These are phyloP conservation scores for Phoma sp. DNA, from an alignment of 2,329 filamentous ascomycete genomes.

Conservation along the genomic window DNA sequence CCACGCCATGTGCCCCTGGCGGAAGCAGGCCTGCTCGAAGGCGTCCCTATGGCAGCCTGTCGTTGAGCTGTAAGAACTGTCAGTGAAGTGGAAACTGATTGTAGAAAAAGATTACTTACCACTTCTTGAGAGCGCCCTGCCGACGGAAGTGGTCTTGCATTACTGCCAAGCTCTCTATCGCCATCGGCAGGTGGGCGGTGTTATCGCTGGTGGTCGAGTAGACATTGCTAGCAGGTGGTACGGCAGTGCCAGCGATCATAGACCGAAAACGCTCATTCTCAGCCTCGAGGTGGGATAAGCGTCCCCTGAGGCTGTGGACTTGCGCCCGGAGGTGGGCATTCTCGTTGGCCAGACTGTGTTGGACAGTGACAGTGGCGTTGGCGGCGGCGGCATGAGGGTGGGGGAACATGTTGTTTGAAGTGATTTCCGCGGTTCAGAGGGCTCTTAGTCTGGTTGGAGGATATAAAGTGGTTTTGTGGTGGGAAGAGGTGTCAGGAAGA, in stretches of 20 bases:
- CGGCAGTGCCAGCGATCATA: too few relatives aligned
- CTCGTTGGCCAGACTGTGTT: background rate
- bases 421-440: background rate
- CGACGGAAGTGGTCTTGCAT: background rate
- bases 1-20: conserved; percentile 6
- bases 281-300: background rate
- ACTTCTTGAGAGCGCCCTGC: conserved; percentile 1
- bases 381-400: background rate
- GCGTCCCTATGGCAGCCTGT: background rate
- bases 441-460: background rate
- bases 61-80: background rate
- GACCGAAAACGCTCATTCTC: background rate
- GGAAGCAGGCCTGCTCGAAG: conserved; percentile 5
- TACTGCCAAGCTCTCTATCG: background rate
- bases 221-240: background rate
- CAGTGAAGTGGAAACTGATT: background rate
- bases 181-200: background rate
- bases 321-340: background rate
- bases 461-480: background rate
- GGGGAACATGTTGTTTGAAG: background rate
- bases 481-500: background rate
- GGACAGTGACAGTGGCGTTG: background rate
- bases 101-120: background rate
- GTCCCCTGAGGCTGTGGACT: background rate
- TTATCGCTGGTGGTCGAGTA: background rate